These are phyloP conservation scores for Ophiostoma tasmaniense DNA, from an alignment of 2,329 filamentous ascomycete species.

Conservation along the genomic window DNA sequence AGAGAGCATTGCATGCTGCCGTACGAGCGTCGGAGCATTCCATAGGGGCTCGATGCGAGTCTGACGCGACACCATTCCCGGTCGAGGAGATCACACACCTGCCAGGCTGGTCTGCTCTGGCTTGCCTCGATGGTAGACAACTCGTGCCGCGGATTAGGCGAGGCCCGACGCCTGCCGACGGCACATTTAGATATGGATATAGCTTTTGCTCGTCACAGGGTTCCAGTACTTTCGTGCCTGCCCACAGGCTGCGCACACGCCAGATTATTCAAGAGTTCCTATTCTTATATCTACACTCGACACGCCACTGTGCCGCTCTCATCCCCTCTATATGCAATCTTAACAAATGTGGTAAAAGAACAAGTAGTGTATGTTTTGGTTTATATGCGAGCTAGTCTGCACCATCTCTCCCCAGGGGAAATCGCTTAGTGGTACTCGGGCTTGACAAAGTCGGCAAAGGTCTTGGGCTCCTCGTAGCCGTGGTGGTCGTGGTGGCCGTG, in stretches of 20 bases:
- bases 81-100: no score
- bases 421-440: slow-evolving; percentile 73
- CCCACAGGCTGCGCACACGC: neutral
- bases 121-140: no score
- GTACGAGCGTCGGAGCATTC: no score
- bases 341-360: slow-evolving; percentile 1
- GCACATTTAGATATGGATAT: neutral
- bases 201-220: neutral
- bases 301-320: neutral
- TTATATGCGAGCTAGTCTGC: neutral
- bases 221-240: no score
- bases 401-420: neutral
- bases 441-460: slow-evolving; percentile 88
- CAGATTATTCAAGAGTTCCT: neutral
- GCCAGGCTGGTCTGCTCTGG: no score
- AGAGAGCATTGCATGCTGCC: no score
- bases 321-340: slow-evolving; percentile 3
- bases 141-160: no score
- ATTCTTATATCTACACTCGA: slow-evolving; percentile 7
- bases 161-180: no score
- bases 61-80: no score
- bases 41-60: no score
- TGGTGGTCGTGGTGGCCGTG: slow-evolving; percentile 47
- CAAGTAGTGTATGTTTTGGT: neutral
- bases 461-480: slow-evolving; percentile 80